A percentile compares a stretch with the other conserved stretches of the same genome.
These are phyloP conservation scores for Diaporthe citri DNA, from an alignment of 2,329 filamentous ascomycete species.

Conservation along the genomic window DNA sequence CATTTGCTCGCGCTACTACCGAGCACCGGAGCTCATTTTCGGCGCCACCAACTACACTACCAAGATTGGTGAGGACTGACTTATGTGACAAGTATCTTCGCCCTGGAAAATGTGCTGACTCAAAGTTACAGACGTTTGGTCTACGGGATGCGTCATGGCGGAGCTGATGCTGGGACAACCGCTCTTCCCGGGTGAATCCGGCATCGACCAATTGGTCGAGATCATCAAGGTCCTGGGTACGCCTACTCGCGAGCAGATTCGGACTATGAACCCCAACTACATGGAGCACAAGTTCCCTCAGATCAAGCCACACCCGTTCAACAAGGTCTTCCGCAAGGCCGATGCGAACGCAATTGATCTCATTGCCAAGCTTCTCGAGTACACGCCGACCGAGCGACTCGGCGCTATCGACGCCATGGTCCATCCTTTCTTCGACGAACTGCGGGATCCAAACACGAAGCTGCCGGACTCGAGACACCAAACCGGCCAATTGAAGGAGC, in stretches of 20 bases:
- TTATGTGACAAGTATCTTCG: neutral
- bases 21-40: slow-evolving; percentile 97
- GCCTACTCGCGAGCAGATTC: slow-evolving; percentile 96
- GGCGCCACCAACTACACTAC: slow-evolving; percentile 99
- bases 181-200: slow-evolving; percentile 96
- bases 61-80: slow-evolving; percentile 86
- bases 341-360: slow-evolving; percentile 93
- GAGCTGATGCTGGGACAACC: slow-evolving; percentile 99
- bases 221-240: slow-evolving; percentile 99
- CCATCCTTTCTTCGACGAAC: slow-evolving; percentile 98
- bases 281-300: slow-evolving; percentile 99
- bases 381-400: slow-evolving; percentile 95
- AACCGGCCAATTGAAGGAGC: slow-evolving; percentile 81
- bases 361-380: slow-evolving; percentile 93
- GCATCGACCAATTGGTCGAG: slow-evolving; percentile 97
- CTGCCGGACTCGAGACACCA: slow-evolving; percentile 95
- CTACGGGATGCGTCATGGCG: slow-evolving; percentile 98
- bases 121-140: slow-evolving; percentile 92
- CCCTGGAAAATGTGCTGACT: slow-evolving; percentile 2
- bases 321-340: slow-evolving; percentile 98
- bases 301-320: slow-evolving; percentile 99
- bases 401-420: slow-evolving; percentile 97
- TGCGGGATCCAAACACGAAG: slow-evolving; percentile 90
- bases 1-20: slow-evolving; percentile 99
- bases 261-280: slow-evolving; percentile 99